Evolutionary conservation across 345 rosid species (phyloP).

Genomic region (Anacardium occidentale): DNA sequence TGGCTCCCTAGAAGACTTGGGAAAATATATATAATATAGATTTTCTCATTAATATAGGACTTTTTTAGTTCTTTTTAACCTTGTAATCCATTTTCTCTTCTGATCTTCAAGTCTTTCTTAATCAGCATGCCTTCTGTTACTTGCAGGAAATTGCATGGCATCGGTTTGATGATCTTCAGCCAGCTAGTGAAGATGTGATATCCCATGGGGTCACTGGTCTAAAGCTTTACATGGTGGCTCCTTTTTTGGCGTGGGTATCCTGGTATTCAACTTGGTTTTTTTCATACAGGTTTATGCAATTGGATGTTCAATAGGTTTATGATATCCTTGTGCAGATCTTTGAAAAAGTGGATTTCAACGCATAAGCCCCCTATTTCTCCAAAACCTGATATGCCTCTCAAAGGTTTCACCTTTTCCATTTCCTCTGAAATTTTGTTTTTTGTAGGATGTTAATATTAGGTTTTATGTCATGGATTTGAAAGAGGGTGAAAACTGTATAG

Average conservation of each 20-base stretch:
- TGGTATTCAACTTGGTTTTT: background rate
- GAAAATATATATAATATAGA: background rate
- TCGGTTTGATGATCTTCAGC: slow-evolving; percentile 78
- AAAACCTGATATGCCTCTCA: slow-evolving; percentile 59
- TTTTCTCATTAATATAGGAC: background rate
- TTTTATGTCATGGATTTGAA: background rate
- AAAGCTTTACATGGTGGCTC: slow-evolving; percentile 97
- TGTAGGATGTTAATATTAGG: background rate
- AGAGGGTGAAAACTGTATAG: background rate
- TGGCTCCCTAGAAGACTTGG: background rate
- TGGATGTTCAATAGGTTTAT: slow-evolving; percentile 4
- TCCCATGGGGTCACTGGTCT: slow-evolving; percentile 82
- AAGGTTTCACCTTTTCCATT: slow-evolving; percentile 44
- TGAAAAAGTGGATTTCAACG: slow-evolving; percentile 67
- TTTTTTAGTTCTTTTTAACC: background rate
- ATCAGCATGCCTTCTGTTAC: slow-evolving; percentile 10
- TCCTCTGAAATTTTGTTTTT: slow-evolving; percentile 11
- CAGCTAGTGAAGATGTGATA: slow-evolving; percentile 73
- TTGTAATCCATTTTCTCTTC: background rate
- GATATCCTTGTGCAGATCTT: slow-evolving; percentile 46
- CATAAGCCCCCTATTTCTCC: slow-evolving; percentile 61
- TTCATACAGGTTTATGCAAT: background rate
- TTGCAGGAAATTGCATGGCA: slow-evolving; percentile 97
- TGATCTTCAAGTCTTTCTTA: background rate
- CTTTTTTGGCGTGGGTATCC: slow-evolving; percentile 72